phyloP scores from a whole-genome alignment of 768 basidiomycete genomes.

The Coprinopsis sp. region DNA sequence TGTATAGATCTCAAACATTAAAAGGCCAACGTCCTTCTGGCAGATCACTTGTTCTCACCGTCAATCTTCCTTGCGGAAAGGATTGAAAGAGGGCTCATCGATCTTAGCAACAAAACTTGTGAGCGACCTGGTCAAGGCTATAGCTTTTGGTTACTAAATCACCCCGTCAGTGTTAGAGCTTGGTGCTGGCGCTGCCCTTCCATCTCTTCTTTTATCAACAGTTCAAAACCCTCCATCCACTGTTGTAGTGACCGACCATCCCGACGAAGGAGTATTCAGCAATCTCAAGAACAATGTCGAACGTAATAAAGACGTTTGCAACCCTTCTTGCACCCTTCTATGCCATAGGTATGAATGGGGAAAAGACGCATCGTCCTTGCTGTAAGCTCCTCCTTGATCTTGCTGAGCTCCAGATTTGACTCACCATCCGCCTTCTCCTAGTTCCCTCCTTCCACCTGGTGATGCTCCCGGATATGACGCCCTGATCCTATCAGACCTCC shows the following conservation, averaged over 20 bases:
- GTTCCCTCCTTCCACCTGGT: slow-evolving; percentile 17
- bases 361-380: slow-evolving; percentile 34
- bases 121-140: slow-evolving; percentile 3
- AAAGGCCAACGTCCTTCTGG: slow-evolving; percentile 66
- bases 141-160: background rate
- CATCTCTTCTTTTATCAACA: slow-evolving; percentile 55
- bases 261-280: slow-evolving; percentile 53
- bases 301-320: slow-evolving; percentile 37
- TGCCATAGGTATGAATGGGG: slow-evolving; percentile 66
- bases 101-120: slow-evolving; percentile 39
- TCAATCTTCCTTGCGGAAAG: slow-evolving; percentile 61
- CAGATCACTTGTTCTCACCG: slow-evolving; percentile 72
- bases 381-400: slow-evolving; percentile 38
- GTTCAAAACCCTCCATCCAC: slow-evolving; percentile 40
- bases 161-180: slow-evolving; percentile 56
- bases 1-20: background rate
- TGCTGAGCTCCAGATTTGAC: background rate
- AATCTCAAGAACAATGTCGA: slow-evolving; percentile 55
- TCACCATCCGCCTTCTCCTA: slow-evolving; percentile 4
- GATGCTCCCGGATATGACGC: slow-evolving; percentile 42
- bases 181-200: slow-evolving; percentile 64
- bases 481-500: slow-evolving; percentile 66
- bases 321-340: slow-evolving; percentile 36
- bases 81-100: slow-evolving; percentile 53
- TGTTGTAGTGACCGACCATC: slow-evolving; percentile 65